Conservation (phyloP, 805 yeast species). For the Candida odintsovae region DNA sequence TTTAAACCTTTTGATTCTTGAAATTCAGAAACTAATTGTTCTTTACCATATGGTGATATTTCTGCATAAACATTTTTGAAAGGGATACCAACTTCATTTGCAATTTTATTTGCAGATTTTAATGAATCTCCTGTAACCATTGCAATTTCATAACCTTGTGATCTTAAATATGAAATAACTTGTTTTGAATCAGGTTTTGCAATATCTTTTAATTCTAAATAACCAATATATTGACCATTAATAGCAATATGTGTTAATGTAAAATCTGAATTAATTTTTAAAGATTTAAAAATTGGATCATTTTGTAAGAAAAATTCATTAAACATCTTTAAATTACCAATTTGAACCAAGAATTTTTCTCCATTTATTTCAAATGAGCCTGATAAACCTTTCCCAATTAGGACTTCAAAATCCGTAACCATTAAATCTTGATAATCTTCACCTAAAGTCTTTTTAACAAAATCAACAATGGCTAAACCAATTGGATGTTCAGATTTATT, state of each 20-base stretch:
- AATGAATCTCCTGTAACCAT: constrained; percentile 87
- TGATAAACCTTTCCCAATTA: constrained; percentile 34
- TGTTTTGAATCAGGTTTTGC: constrained; percentile 59
- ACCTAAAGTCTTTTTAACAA: constrained; percentile 22
- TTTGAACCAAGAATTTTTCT: constrained; percentile 28
- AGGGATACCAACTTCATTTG: constrained; percentile 61
- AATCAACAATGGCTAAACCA: constrained; percentile 59
- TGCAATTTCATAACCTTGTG: constrained; percentile 56
- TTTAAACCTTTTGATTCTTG: constrained; percentile 36
- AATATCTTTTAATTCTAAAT: constrained; percentile 59
- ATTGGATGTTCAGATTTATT: constrained; percentile 80
- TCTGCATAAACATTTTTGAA: constrained; percentile 62
- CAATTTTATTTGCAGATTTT: constrained; percentile 58
- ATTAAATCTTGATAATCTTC: constrained; percentile 1
- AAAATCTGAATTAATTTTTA: constrained; percentile 27
- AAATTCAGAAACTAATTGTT: constrained; percentile 53
- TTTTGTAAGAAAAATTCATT: constrained; percentile 8
- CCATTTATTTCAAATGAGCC: constrained; percentile 20
- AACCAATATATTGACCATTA: constrained; percentile 55
- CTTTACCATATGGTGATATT: constrained; percentile 73
- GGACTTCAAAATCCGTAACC: constrained; percentile 23
- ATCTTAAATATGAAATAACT: constrained; percentile 50
- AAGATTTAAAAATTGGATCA: constrained; percentile 8
- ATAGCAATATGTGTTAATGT: constrained; percentile 56
- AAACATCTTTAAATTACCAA: constrained; percentile 44